Base-by-base conservation (phyloP, 371 early-diverging fungal genomes). In the Mortierella sp. region DNA sequence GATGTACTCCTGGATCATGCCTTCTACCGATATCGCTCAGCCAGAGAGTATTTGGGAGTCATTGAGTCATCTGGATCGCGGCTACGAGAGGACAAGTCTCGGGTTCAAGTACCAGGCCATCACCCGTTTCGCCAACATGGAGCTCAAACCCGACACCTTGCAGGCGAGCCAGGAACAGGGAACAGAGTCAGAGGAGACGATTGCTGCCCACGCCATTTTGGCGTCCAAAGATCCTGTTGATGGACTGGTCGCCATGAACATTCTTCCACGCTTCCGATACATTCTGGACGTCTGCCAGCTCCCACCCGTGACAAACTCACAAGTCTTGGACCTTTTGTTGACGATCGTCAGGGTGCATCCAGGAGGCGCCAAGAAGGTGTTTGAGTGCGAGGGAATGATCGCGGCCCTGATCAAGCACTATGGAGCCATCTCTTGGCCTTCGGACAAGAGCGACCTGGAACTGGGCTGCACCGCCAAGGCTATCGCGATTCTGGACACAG, bases 211-310 rank as follows among this genome's bases (percentile, higher is more conserved):
- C 82, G 92, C 91, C 5, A 85, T 84, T 27, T 49, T 93, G 54
- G 92, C 89, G 4, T 87, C 91, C 43, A 87, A 87, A 12, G 93
- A 93, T 75, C 81, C 92, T 7, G 81, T 91, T 1, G 85, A 88
- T 35, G 93, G 92, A 8, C 76, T 95, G 65, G 55, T 94, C 21
- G 83, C 88, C 29, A 95, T 92, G 89, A 87, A 92, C 68, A 74
- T 94, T 12, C 80, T 94, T 21, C 88, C 90, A 27, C 91, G 95
- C 16, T 70, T 93, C 11, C 87, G 92, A 1, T 93, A 92, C 72
- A 81, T 95, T 24, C 74, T 93, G 65, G 84, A 88, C 55, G 79
- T 90, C 46, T 87, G 89, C 71, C 78, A 82, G 2, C 72, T 87
- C 10, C 90, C 92, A 58, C 70, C 88, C 0, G 75, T 58, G 54